Evolutionary conservation across 2,329 filamentous ascomycete species (phyloP), one percentile per base, ranked within the genome.

Genomic region (Talaromyces sp.): DNA sequence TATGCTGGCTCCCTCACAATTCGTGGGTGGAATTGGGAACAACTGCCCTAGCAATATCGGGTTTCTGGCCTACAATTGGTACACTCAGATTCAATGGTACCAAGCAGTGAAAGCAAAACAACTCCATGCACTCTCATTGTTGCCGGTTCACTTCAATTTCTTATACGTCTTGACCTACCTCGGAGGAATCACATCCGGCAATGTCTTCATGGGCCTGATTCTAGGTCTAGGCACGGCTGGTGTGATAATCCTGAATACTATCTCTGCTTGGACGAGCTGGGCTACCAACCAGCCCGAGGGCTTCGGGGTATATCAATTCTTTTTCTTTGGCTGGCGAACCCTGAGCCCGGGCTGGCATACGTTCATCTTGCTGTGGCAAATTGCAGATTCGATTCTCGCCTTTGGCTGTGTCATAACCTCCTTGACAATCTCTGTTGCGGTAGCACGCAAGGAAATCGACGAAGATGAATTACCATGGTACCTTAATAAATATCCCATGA

Each of bases 21-120:
- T 55, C 22, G 28, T 32, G 13, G 5, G 28, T 3, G 52, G 52
- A 36, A 25, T 55, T 8, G 32, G 32, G 19, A 30, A 22, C 13
- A 55, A 55, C 15, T 28, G 22, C 25, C 52, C 52, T 32, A 55
- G 22, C 52, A 55, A 55, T 36, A 30, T 55, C 52, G 52, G 52
- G n/a, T 55, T 55, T 55, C n/a, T 55, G 17, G 52, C 52, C 27
- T 55, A 55, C 52, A 55, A 55, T 25, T 55, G 52, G 52, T 55
- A 55, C 32, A 55, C 52, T 19, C 52, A 55, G 52, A 30, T 55
- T 22, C 52, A 55, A 30, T 55, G 52, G 52, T 55, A 55, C 15
- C 27, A 36, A 15, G 28, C 32, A 11, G 32, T 55, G 52, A 32
- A 30, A 36, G 19, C 28, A 17, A 55, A 55, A 17, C 28, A 55